Conservation (phyloP, 169 alveolate species). For the Babesia caballi region DNA sequence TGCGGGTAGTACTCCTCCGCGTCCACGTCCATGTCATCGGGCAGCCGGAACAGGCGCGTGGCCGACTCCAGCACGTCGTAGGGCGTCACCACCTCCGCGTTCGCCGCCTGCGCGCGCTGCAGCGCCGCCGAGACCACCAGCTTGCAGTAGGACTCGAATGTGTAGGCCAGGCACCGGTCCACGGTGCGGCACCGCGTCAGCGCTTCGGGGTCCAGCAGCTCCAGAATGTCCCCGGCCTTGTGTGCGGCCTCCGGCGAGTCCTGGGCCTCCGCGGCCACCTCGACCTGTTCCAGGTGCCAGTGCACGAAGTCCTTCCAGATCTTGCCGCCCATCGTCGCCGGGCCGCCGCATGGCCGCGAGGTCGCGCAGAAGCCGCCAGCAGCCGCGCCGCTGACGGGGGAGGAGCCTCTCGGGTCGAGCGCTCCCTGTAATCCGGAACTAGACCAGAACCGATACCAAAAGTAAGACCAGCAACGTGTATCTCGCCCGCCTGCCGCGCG, state of each 20-base stretch:
- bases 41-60: neutral
- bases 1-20: neutral
- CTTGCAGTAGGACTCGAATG: slow-evolving; percentile 61
- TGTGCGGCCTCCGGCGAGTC: neutral
- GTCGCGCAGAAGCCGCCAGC: no score
- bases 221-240: neutral
- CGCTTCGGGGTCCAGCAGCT: neutral
- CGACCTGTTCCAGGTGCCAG: slow-evolving; percentile 16
- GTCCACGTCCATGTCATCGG: neutral
- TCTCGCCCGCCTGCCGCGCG: no score
- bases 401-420: no score
- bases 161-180: slow-evolving; percentile 60
- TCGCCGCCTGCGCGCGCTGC: slow-evolving; percentile 12
- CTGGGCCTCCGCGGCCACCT: slow-evolving; percentile 4
- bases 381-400: no score
- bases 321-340: slow-evolving; percentile 38
- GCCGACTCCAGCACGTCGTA: neutral
- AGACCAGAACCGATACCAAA: no score
- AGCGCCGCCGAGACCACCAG: slow-evolving; percentile 41
- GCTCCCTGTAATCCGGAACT: no score
- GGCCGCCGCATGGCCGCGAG: neutral
- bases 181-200: slow-evolving; percentile 51
- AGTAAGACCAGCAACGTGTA: no score
- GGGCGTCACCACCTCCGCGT: slow-evolving; percentile 1
- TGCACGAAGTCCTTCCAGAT: slow-evolving; percentile 51